Evolutionary conservation across 2,329 filamentous ascomycete genomes (phyloP).

Genomic region (Myriosclerotinia duriaeana): DNA sequence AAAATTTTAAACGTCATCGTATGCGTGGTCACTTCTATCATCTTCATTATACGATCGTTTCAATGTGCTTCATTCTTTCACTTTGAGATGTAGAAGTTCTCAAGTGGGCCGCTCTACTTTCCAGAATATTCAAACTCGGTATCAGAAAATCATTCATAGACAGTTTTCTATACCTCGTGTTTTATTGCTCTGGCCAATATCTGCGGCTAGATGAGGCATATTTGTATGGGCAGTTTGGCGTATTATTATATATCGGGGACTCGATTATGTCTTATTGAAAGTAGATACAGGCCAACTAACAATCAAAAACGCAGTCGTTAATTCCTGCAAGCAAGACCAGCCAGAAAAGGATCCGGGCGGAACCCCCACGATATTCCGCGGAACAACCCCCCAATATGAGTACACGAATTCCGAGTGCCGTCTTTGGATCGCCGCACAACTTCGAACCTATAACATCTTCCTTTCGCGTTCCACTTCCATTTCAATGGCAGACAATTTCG

Average conservation of each 20-base stretch:
- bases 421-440: constrained; percentile 4
- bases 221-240: neutral
- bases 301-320: neutral
- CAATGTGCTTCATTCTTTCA: too few relatives aligned
- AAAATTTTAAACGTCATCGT: too few relatives aligned
- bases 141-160: too few relatives aligned
- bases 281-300: neutral
- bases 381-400: neutral
- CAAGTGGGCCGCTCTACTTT: too few relatives aligned
- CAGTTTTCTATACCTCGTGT: neutral
- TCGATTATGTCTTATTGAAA: neutral
- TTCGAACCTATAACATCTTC: neutral
- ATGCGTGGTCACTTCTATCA: too few relatives aligned
- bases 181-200: neutral
- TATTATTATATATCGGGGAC: neutral
- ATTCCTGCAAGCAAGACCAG: neutral
- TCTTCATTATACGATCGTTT: too few relatives aligned
- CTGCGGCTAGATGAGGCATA: neutral
- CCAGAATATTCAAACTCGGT: too few relatives aligned
- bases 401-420: neutral
- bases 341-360: neutral
- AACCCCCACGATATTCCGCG: neutral
- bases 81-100: too few relatives aligned
- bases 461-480: neutral
- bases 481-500: neutral